phyloP scores from a whole-genome alignment of 768 basidiomycete species.

The Mycena amicta region DNA sequence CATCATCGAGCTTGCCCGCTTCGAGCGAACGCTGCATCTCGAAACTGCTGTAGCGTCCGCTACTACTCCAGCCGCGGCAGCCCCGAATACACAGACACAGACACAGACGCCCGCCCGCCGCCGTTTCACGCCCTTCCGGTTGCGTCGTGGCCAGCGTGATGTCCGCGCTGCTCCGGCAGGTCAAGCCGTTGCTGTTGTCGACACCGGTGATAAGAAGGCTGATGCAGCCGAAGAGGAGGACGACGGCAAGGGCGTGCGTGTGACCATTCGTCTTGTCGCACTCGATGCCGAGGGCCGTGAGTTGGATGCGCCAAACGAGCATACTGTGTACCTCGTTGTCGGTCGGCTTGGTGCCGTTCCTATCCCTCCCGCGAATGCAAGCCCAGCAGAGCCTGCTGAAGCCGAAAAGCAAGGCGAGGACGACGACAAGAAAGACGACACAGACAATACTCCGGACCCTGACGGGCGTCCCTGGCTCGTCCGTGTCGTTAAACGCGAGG shows the following conservation, averaged over 20 bases:
- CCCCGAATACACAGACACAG: conserved; percentile 13
- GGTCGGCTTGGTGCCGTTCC: conserved; percentile 63
- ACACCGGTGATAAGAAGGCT: conserved; percentile 55
- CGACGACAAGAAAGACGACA: background rate
- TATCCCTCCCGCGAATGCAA: conserved; percentile 23
- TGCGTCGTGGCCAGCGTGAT: conserved; percentile 53
- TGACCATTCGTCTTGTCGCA: conserved; percentile 80
- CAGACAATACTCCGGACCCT: conserved; percentile 32
- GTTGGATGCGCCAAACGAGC: conserved; percentile 75
- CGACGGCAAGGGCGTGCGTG: conserved; percentile 68
- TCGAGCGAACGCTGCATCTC: conserved; percentile 47
- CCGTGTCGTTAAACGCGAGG: conserved; percentile 90
- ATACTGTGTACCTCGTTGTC: conserved; percentile 86
- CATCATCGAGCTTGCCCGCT: conserved; percentile 78
- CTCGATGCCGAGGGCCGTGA: conserved; percentile 75
- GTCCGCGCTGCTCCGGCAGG: conserved; percentile 35
- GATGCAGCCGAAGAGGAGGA: conserved; percentile 49
- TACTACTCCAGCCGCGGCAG: conserved; percentile 13
- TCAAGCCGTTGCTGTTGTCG: conserved; percentile 78
- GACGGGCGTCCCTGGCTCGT: conserved; percentile 86
- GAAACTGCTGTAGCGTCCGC: conserved; percentile 26
- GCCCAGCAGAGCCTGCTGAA: conserved; percentile 17
- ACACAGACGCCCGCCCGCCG: conserved; percentile 38
- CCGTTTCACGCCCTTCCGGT: conserved; percentile 69
- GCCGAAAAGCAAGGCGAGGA: no score